Base-by-base conservation (phyloP, 192 early-diverging fungal species). In the Helicostylum pulchrum region DNA sequence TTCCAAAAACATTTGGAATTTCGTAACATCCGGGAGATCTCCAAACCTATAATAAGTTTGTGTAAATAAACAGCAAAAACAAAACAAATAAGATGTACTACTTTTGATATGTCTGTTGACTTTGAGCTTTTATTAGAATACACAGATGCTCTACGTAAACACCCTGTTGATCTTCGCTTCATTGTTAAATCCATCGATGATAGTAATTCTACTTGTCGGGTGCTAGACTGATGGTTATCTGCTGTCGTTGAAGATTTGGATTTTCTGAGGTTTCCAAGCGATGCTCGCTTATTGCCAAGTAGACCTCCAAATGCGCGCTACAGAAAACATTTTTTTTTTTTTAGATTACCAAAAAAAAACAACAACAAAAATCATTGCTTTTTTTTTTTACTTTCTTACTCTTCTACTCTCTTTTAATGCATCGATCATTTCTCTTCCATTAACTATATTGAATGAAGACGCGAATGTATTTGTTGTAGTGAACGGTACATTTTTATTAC, bases 151-250 rank as follows among this genome's bases (percentile, higher is more conserved):
- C 66, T 50, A 7, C 65, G 58, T 45, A 73, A 49, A 50, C 66
- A 67, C 7, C 71, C 71, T 7, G 71, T 73, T 0, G 71, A 73
- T 32, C 71, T 59, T 47, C 71, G 59, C 49, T 73, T 73, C 48
- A 70, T 39, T 30, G 60, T 62, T 52, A 70, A 57, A 26, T 66
- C 62, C 31, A 70, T 53, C 3, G 45, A 15, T 4, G 34, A 51
- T 3, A 57, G 12, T 30, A 48, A 17, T 15, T 48, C 50, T 48
- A 32, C 23, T 10, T 45, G 51, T 23, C 54, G 43, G 7, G 39
- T 26, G 3, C 50, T 30, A 0, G 50, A 30, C 47, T 57, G 60
- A 8, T 48, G 54, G 30, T 62, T 45, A 42, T 70, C 68, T 10
- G 59, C 68, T 21, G 68, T 70, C 5, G 68, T 54, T 3, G 68